These are phyloP conservation scores for Phytophthora colocasiae DNA, from an alignment of 352 stramenopile species.

Conservation along the genomic window DNA sequence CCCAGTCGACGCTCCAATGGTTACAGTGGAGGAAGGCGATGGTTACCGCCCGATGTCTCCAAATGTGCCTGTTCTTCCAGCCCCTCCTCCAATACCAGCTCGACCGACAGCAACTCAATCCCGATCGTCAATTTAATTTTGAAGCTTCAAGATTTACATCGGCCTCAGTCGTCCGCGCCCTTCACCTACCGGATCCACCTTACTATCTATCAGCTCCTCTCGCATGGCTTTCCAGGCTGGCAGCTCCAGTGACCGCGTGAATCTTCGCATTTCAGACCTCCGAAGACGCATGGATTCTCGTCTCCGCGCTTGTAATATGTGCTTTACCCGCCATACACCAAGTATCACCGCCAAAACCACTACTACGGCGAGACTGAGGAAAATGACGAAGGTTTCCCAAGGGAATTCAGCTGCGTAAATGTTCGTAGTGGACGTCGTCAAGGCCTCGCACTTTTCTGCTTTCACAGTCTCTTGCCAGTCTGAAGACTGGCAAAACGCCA, in stretches of 20 bases:
- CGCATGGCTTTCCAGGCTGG: conserved; percentile 41
- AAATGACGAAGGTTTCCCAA: conserved; percentile 29
- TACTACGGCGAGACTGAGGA: conserved; percentile 20
- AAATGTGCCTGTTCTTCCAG: conserved; percentile 31
- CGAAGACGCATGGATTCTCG: conserved; percentile 8
- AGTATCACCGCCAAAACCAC: conserved; percentile 19
- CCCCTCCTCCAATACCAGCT: conserved; percentile 21
- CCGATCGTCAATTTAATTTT: conserved; percentile 9
- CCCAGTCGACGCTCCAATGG: conserved; percentile 19
- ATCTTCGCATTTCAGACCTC: conserved; percentile 10
- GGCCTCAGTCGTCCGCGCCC: conserved; percentile 19
- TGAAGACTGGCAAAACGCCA: conserved; percentile 46
- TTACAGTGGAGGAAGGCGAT: conserved; percentile 51
- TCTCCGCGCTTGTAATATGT: conserved; percentile 9
- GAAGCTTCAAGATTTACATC: conserved; percentile 8
- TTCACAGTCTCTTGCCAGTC: conserved; percentile 29
- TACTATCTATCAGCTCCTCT: conserved; percentile 38
- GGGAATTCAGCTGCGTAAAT: conserved; percentile 21
- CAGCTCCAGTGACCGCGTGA: conserved; percentile 28
- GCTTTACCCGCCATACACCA: conserved; percentile 27
- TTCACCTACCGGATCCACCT: conserved; percentile 31
- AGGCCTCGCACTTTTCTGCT: conserved; percentile 18
- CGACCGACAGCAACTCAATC: conserved; percentile 2
- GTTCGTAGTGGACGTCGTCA: not conserved
- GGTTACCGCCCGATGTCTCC: conserved; percentile 54